Base-by-base conservation (phyloP, 148 eudicot species). In the Cornus kousa region DNA sequence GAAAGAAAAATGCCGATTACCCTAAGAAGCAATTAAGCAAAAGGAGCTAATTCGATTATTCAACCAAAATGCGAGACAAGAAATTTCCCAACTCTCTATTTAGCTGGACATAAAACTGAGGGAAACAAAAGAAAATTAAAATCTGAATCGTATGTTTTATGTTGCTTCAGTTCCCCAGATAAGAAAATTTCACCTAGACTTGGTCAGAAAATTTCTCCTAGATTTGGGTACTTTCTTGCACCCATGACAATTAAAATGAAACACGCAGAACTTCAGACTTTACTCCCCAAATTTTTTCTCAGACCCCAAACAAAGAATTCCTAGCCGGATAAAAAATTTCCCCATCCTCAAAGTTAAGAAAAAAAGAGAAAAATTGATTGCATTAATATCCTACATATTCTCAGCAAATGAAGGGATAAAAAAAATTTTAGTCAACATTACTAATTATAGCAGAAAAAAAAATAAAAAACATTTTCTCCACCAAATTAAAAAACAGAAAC, bases 221-320 rank as follows among this genome's bases (percentile, higher is more conserved):
- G 57, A 39, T 39, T 39, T 39, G 43, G 43, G 43, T 9, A 12
- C 14, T 50, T 12, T 50, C 57, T 50, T 50, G 19, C 16, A 12
- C 19, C 14, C 59, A 53, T 9, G 14, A 50, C 19, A 53, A 53
- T 53, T 2, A 53, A 12, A 12, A 11, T 53, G 59, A 53, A 16
- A 53, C 59, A 53, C 12, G 14, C 59, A 16, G 19, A 62, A 62
- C 24, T 62, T 6, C 66, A 62, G 62, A 20, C 23, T 62, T 17
- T 62, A 62, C 19, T 57, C 7, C 11, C 68, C 53, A 33, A 33
- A 40, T 37, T 60, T 74, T 74, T 74, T 74, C 77, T 16, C 59
- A 53, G 17, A 13, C 59, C 2, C 59, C 19, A 53, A 53, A 53
- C 4, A 53, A 53, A 14, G 19, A 1, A 11, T 11, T 12, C 16